Evolutionary conservation across 192 early-diverging fungal genomes (phyloP).

Genomic region (Cladochytrium replicatum): DNA sequence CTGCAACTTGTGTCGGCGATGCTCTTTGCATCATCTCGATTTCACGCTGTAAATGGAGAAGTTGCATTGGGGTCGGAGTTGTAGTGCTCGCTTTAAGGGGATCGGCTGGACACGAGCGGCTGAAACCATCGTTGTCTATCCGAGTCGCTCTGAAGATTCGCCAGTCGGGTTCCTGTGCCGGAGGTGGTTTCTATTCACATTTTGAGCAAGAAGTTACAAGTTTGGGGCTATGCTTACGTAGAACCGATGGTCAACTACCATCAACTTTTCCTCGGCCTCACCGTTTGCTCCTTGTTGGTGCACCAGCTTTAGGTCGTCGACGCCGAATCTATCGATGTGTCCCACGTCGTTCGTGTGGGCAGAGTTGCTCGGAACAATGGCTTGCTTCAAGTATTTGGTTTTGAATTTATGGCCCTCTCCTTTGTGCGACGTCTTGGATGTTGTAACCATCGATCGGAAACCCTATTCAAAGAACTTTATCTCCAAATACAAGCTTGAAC

Average conservation of each 20-base stretch:
- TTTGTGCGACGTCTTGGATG: no score
- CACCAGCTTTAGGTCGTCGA: no score
- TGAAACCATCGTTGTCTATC: conserved; percentile 32
- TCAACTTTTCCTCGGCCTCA: no score
- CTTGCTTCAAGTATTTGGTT: not conserved
- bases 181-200: not conserved
- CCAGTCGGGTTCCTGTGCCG: conserved; percentile 2
- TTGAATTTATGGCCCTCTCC: no score
- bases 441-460: not conserved
- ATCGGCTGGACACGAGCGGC: conserved; percentile 27
- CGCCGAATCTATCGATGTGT: no score
- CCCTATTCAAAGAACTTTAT: not conserved
- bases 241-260: conserved; percentile 22
- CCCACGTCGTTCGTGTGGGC: no score
- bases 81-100: conserved; percentile 1
- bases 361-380: not conserved
- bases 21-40: conserved; percentile 3
- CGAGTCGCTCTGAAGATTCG: conserved; percentile 13
- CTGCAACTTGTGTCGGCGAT: conserved; percentile 5
- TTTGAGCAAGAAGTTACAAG: not conserved
- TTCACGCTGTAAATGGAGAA: not conserved
- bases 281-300: no score
- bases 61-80: not conserved
- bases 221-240: conserved; percentile 6
- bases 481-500: no score